Evolutionary conservation across 2,329 filamentous ascomycete species (phyloP), one percentile per base, ranked within the genome.

Genomic region (Penicillium polonicum): DNA sequence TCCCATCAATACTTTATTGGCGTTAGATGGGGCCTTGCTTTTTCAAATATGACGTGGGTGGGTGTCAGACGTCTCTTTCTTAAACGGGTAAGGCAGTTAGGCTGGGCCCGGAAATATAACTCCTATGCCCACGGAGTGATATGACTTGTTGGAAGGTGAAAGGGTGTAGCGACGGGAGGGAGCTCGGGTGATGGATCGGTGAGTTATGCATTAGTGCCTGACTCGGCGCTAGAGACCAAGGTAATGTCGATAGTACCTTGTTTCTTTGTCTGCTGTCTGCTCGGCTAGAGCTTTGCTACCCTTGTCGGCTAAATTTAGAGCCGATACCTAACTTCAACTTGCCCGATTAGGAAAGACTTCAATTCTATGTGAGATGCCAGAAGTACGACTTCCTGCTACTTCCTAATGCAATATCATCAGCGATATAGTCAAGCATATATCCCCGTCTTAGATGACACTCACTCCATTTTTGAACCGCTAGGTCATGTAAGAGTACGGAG

Each of bases 181-280:
- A 27, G 21, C 19, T 33, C 19, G 29, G 39, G 27, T 52, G 49
- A 52, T 52, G 15, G 17, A 19, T 38, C 29, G 21, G 15, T 43
- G 19, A 12, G 12, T 3, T 25, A 51, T 55, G 38, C 53, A 38
- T 25, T 51, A 42, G 53, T 55, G 31, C 46, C 53, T 51, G 53
- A 51, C 45, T 36, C 36, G 31, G 46, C 21, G 27, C 27, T 31
- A 31, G 17, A 49, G 10, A 19, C 46, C 17, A 23, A 23, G 23
- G 23, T 23, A 23, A 3, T 35, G 46, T 36, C 15, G 21, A 36
- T 19, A 25, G 31, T 48, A 10, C 7, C 27, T 12, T 36, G n/a
- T 45, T 45, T 27, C 27, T 42, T 52, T 43, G 19, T 44, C 19
- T 36, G 29, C 13, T 21, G 33, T 46, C 19, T 48, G 44, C 44